Base-by-base conservation (phyloP, 495 filamentous ascomycete genomes). In the Aspergillus saccharolyticus region DNA sequence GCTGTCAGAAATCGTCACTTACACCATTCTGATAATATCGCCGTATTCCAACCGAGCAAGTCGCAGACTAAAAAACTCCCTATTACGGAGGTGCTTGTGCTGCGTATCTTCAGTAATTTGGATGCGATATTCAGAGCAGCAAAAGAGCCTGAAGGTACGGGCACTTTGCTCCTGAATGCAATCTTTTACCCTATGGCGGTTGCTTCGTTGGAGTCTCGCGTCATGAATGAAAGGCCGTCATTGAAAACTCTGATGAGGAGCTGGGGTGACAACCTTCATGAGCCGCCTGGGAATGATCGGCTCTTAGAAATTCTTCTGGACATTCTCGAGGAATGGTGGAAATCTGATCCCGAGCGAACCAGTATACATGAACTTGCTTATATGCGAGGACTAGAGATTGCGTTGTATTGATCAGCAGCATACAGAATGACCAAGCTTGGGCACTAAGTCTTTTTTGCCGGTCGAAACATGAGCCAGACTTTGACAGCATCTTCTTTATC, bases 271-370 rank as follows among this genome's bases (percentile, higher is more conserved):
- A 18, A 25, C 53, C 22, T 14, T 1, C 20, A 28, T 30, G 1
- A 30, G 5, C 47, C 2, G 9, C 9, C 24, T 4, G 59, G 57
- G n/a, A 15, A 10, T 2, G 28, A 4, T 16, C 49, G 19, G 33
- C 33, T 54, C 6, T 16, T 57, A 47, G 52, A 59, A 17, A 56
- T 68, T n/a, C 19, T 74, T 8, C 42, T 65, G 14, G 57, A 58
- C 10, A 39, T 74, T 17, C 50, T 74, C n/a, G 64, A 71, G 19
- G 69, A 69, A 28, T 56, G 67, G 49, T 74, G 72, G 72, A 25
- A 50, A 18, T 46, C 42, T 15, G 45, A 55, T 14, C 59, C 64
- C 39, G 48, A 55, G 3, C 52, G 28, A 17, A 46, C 62, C 1
- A 64, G 46, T 52, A 59, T 70, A 8, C 52, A 74, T 52, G 46